A percentile compares a stretch with the other conserved stretches of the same genome.
phyloP scores from a whole-genome alignment of 805 yeast genomes.

The Nakazawaea molendinolei region DNA sequence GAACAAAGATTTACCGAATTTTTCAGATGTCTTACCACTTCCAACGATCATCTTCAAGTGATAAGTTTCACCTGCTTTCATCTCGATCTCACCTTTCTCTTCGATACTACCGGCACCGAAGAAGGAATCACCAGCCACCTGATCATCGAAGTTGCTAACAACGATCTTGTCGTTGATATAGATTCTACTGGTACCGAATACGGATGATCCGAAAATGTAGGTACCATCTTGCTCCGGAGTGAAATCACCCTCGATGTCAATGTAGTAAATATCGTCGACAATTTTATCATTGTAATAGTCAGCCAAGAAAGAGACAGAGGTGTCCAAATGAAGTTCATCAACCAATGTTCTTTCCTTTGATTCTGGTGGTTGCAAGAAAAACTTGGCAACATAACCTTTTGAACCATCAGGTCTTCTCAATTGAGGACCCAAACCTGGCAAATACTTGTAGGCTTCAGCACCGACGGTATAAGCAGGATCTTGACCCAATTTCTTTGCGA shows the following conservation, averaged over 20 bases:
- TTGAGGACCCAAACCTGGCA: constrained; percentile 11
- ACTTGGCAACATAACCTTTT: constrained; percentile 7
- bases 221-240: constrained; percentile 40
- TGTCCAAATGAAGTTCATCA: constrained; percentile 20
- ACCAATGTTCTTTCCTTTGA: constrained; percentile 19
- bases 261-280: constrained; percentile 27
- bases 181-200: constrained; percentile 47
- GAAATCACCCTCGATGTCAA: constrained; percentile 36
- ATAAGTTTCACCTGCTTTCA: constrained; percentile 30
- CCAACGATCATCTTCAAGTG: constrained; percentile 34
- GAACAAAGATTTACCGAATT: constrained; percentile 15
- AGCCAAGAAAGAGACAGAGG: constrained; percentile 15
- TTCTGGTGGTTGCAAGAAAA: constrained; percentile 13
- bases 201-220: constrained; percentile 46
- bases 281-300: constrained; percentile 19
- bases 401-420: constrained; percentile 13
- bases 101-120: constrained; percentile 40
- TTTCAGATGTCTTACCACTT: constrained; percentile 33
- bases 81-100: constrained; percentile 22
- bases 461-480: constrained; percentile 7
- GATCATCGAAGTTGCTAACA: constrained; percentile 49
- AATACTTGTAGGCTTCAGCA: constrained; percentile 9
- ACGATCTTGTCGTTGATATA: constrained; percentile 46
- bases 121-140: constrained; percentile 41
- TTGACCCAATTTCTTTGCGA: constrained; percentile 18